Evolutionary conservation across 2,329 filamentous ascomycete genomes (phyloP), one percentile per base, ranked within the genome.

Genomic region (Orbilia ellipsospora): DNA sequence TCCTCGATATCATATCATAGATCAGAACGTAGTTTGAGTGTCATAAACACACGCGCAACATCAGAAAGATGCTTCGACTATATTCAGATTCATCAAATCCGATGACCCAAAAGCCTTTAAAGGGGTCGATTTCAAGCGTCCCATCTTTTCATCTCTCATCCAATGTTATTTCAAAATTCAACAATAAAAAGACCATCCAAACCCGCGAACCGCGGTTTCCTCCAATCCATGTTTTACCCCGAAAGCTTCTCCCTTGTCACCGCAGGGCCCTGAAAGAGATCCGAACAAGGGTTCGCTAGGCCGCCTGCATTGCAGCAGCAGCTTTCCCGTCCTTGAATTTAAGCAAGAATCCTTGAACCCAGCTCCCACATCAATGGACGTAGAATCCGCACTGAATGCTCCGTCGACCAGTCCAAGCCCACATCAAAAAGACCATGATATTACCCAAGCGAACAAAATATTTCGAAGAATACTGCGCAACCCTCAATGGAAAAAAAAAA

Each of bases 231-330:
- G 31, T 36, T 36, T 36, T 7, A 36, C 56, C 66, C 20, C 50
- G 57, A 57, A 10, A 42, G 57, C 59, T 36, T 36, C 55, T 50
- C 20, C 52, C 54, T 42, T 23, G 36, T 45, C 55, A 8, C 54
- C 31, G 23, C 15, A 45, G 52, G 31, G 31, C 31, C 31, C 31
- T 36, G 31, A 36, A 36, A 55, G 26, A 36, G 23, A 55, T 36
- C 52, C 28, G 48, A 18, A 18, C 48, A 52, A 52, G 48, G 48
- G 13, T 55, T 13, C 16, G 55, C n/a, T 59, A 28, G 28, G 65
- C 56, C 31, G 44, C 56, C 65, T 63, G 66, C 66, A 70, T 62
- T 70, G 57, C 66, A 63, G 50, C 56, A 50, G 61, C 48, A 20
- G 15, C 16, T 52, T 26, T 52, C 20, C 20, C 48, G 48, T 52